Conservation (phyloP, 2,329 filamentous ascomycete genomes). For the Xylariales sp. region DNA sequence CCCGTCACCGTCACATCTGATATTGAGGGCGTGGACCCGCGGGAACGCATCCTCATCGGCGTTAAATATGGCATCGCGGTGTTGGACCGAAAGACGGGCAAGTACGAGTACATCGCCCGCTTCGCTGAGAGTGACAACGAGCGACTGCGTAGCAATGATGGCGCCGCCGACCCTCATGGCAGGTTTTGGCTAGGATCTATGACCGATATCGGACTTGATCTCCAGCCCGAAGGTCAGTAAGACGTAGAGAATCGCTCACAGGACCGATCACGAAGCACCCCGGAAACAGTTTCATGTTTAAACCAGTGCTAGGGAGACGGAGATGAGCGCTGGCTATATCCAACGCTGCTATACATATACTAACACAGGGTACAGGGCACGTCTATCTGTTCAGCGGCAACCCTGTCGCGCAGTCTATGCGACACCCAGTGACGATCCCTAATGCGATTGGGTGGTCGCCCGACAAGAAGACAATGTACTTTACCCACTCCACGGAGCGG, state of each 20-base stretch:
- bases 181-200: slow-evolving; percentile 88
- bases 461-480: slow-evolving; percentile 79
- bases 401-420: slow-evolving; percentile 66
- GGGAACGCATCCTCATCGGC: slow-evolving; percentile 77
- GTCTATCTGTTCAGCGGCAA: slow-evolving; percentile 78
- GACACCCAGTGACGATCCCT: slow-evolving; percentile 76
- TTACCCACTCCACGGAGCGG: slow-evolving; percentile 79
- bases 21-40: slow-evolving; percentile 73
- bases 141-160: slow-evolving; percentile 80
- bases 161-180: slow-evolving; percentile 81
- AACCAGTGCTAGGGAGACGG: slow-evolving; percentile 1
- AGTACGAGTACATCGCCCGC: slow-evolving; percentile 64
- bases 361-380: slow-evolving; percentile 63
- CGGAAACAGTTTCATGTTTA: background rate
- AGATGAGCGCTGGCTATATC: slow-evolving; percentile 9
- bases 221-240: slow-evolving; percentile 67
- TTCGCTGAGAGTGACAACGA: slow-evolving; percentile 60
- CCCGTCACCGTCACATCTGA: slow-evolving; percentile 78
- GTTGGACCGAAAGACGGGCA: slow-evolving; percentile 71
- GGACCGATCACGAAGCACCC: background rate
- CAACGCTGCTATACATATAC: slow-evolving; percentile 18
- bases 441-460: slow-evolving; percentile 87
- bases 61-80: slow-evolving; percentile 86
- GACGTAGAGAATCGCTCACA: slow-evolving; percentile 35
- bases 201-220: slow-evolving; percentile 74